Conservation (phyloP, 1,284 basidiomycete species). For the Albatrellus sp. region DNA sequence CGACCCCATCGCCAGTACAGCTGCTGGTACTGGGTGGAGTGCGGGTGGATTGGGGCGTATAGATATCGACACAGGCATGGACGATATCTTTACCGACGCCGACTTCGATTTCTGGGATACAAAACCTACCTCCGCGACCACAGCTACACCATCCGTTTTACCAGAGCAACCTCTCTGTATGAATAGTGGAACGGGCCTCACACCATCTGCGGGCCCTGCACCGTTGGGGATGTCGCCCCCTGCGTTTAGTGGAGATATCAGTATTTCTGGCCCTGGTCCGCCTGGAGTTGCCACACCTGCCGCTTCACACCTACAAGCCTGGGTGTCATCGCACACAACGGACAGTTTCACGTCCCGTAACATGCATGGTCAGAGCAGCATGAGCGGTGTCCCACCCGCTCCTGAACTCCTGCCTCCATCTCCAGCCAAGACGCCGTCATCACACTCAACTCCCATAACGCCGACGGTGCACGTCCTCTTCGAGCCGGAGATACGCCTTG, state of each 20-base stretch:
- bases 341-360: constrained; percentile 21
- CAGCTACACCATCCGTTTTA: neutral
- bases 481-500: constrained; percentile 1
- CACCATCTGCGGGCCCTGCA: constrained; percentile 13
- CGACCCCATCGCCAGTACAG: constrained; percentile 18
- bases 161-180: constrained; percentile 3
- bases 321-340: constrained; percentile 12
- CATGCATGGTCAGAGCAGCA: constrained; percentile 9
- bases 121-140: constrained; percentile 22
- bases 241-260: constrained; percentile 16
- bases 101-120: constrained; percentile 61
- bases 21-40: constrained; percentile 17
- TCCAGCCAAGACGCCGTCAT: constrained; percentile 25
- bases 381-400: constrained; percentile 9
- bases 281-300: constrained; percentile 11
- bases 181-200: constrained; percentile 11
- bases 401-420: constrained; percentile 26
- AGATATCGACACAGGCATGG: constrained; percentile 28
- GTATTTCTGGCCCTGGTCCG: constrained; percentile 17
- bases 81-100: constrained; percentile 61
- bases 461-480: constrained; percentile 27
- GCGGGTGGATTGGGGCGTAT: constrained; percentile 20
- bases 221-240: constrained; percentile 20
- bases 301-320: constrained; percentile 19
- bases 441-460: constrained; percentile 34